Base-by-base conservation (phyloP, 257 asterid species). In the Solanum acaule region DNA sequence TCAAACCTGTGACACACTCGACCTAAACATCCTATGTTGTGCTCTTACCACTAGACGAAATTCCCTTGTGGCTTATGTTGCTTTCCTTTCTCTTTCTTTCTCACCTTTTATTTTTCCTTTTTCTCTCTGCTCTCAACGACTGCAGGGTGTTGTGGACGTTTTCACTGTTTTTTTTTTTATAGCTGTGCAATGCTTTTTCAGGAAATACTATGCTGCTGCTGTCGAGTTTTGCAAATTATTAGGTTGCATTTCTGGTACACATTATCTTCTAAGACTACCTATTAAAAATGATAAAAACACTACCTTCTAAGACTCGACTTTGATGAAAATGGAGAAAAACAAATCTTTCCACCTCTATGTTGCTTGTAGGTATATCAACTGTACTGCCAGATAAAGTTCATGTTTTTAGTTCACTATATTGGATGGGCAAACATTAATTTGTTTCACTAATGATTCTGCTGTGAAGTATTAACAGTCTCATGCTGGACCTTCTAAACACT, bases 141-240 rank as follows among this genome's bases (percentile, higher is more conserved):
- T 73, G 85, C 76, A 5, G 88, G 93, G 40, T 79, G 91, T 72
- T 77, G 76, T 88, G 90, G 91, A 90, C 87, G 87, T 89, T 44
- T 89, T 92, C 1, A 56, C 92, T 34, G 52, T 78, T 89, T 59
- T 78, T 59, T 78, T 88, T 59, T 67, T 93, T 16, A 90, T 89
- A 87, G 89, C 92, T 49, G 88, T 76, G 93, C 91, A 27, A 81
- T 90, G 89, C 38, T 42, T 33, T 33, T 68, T 71, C 78, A 15
- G 42, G 23, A 71, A 31, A 71, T 71, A 31, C 42, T 6, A 31
- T 29, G 42, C 78, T 71, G 40, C 40, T 71, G 78, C 78, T 71
- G 78, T 71, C 7, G 6, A 71, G 22, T 71, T 71, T 71, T 14
- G n/a, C 22, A 71, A 71, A 71, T 31, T 31, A 31, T 71, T 71